Evolutionary conservation across 768 basidiomycete genomes (phyloP), one percentile per base, ranked within the genome.

Genomic region (Neoboletus magnificus): DNA sequence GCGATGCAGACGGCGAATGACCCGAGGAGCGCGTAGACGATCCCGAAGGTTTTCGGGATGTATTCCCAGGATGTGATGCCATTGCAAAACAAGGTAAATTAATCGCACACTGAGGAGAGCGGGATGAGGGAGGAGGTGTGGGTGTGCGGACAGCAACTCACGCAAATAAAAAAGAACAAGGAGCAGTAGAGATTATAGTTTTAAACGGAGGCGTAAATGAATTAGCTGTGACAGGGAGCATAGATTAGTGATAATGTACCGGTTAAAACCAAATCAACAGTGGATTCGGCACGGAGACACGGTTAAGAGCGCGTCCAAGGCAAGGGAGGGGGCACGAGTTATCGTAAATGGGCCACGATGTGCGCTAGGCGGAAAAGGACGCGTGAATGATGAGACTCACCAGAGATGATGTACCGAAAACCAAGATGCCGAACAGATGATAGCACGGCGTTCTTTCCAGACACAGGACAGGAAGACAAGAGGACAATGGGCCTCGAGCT

Each of bases 41-140:
- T 52, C 80, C 82, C 33, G 87, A 87, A 40, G 85, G 83, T 64
- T 87, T 87, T 65, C 84, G 82, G 23, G 85, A 79, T 42, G 79
- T 75, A 61, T 77, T 73, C 44, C 72, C 75, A 62, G 61, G 52
- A 53, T 62, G 75, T 61, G 69, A 71, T 62, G 58, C 62, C 69
- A 73, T 77, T 48, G 57, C 55, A 60, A 44, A 57, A 54, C 3
- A 49, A 58, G 55, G 35, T 63, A 62, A 60, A 62, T 65, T 65
- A 66, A 68, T 62, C 66, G 68, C 69, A 63, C 63, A 66, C 67
- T 69, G 54, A 42, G 41, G 36, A 33, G 62, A 60, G 29, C 30
- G 22, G 36, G 58, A 64, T 62, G 62, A 64, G 57, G 47, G 54
- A 59, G 46, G 54, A 52, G 48, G 41, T 36, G 44, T 20, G 49